These are phyloP conservation scores for Lasiodiplodia gonubiensis DNA, from an alignment of 2,329 filamentous ascomycete species.

Conservation along the genomic window DNA sequence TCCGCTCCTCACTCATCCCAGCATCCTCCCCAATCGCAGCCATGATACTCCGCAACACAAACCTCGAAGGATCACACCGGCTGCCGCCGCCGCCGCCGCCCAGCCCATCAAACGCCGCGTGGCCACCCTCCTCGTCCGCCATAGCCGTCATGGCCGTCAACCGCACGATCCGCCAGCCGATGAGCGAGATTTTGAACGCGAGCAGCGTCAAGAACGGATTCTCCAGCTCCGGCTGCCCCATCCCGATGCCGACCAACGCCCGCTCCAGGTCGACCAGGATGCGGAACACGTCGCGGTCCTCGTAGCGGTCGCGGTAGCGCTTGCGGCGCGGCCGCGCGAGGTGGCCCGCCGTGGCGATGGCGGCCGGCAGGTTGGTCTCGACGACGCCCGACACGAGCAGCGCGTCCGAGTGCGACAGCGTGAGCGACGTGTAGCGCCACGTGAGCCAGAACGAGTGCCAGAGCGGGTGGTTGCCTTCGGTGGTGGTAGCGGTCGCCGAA, in stretches of 20 bases:
- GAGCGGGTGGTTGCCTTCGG: background rate
- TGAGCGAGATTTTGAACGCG: constrained; percentile 1
- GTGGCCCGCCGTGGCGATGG: constrained; percentile 1
- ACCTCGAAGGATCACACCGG: background rate
- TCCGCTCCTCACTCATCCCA: background rate
- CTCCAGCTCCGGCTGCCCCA: background rate
- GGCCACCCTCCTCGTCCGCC: background rate
- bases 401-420: background rate
- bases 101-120: background rate
- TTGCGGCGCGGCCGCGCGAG: background rate
- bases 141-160: background rate
- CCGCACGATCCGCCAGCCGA: constrained; percentile 6
- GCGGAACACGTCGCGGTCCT: background rate
- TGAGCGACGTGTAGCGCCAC: background rate
- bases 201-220: constrained; percentile 1
- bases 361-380: constrained; percentile 5
- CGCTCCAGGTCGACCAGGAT: background rate
- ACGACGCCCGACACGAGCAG: constrained; percentile 3
- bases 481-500: background rate
- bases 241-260: background rate
- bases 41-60: constrained; percentile 11
- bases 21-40: background rate
- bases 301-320: background rate
- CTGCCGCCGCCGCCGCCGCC: background rate
- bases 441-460: constrained; percentile 1